Evolutionary conservation across 2,329 filamentous ascomycete genomes (phyloP), one percentile per base, ranked within the genome.

Genomic region (Stachybotrys elegans): DNA sequence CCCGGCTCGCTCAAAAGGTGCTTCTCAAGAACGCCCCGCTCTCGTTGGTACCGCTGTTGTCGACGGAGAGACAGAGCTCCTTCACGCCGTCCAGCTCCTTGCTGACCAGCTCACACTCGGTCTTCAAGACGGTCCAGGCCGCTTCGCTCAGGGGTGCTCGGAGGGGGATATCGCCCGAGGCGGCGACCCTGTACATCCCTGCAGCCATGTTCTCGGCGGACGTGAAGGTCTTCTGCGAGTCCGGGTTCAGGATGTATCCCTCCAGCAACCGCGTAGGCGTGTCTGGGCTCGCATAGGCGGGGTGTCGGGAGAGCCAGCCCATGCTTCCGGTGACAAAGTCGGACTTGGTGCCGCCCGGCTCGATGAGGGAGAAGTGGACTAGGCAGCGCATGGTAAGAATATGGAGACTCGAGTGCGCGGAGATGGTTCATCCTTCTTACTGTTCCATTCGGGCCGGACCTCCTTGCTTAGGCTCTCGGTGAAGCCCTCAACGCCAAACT

Each of bases 391-490:
- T 29, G n/a, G 38, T 25, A 6, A 7, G 35, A 6, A 6, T 37
- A 7, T 27, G n/a, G 14, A 7, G 5, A 5, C n/a, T 12, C 20
- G n/a, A 17, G 17, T 17, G 12, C 13, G 31, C 17, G 7, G 14
- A 7, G n/a, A n/a, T 7, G 22, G 17, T 19, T 19, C 17, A 6
- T 25, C 17, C 5, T 13, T 27, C 38, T 40, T 29, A 40, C 38
- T 40, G 38, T 40, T 40, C 38, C 38, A 40, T 14, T 40, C 38
- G 8, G 38, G 22, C 4, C 38, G 38, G 13, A 40, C 38, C 38
- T 40, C 38, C 22, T 40, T 40, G 14, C 16, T 23, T 13, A 40
- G n/a, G 19, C 38, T 40, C 22, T 40, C 38, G 9, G 38, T 40
- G 22, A 40, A 40, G 5, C 38, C 38, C 22, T 40, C 38, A 17